A percentile compares a stretch with the other conserved stretches of the same genome.
Evolutionary conservation across 139 green algal genomes (phyloP).

Genomic region (Micractinium sp.): DNA sequence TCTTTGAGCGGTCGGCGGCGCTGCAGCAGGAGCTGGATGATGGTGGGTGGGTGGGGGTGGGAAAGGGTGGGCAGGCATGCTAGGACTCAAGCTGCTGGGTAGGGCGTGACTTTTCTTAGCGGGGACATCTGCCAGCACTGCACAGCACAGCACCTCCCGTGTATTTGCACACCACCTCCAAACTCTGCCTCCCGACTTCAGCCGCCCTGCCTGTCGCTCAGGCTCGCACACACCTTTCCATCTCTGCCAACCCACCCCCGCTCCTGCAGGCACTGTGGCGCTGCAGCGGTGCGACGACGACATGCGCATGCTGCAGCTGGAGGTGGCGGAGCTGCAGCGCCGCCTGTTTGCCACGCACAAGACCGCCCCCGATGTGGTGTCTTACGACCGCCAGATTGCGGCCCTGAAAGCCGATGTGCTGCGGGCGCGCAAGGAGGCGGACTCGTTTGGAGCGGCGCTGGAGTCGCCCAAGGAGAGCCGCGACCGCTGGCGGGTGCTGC

Average conservation of each 20-base stretch:
- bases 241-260: neutral
- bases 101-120: too few relatives aligned
- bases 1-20: constrained; percentile 86
- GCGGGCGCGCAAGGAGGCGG: constrained; percentile 56
- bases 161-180: too few relatives aligned
- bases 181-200: too few relatives aligned
- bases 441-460: constrained; percentile 66
- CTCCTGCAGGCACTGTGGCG: constrained; percentile 56
- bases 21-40: constrained; percentile 64
- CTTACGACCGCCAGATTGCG: constrained; percentile 34
- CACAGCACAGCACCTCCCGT: too few relatives aligned
- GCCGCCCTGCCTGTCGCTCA: neutral
- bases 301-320: constrained; percentile 65
- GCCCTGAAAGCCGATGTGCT: constrained; percentile 31
- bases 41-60: constrained; percentile 20
- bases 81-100: neutral
- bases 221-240: too few relatives aligned
- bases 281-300: constrained; percentile 73
- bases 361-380: constrained; percentile 26
- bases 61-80: neutral
- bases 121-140: too few relatives aligned
- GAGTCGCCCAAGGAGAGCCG: constrained; percentile 76
- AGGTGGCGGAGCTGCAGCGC: constrained; percentile 68
- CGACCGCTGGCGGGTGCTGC: constrained; percentile 69
- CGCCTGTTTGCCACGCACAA: constrained; percentile 60